A percentile compares a stretch with the other conserved stretches of the same genome.
Conservation (phyloP, 1,139 yeast species). For the Candida freyschussii region DNA sequence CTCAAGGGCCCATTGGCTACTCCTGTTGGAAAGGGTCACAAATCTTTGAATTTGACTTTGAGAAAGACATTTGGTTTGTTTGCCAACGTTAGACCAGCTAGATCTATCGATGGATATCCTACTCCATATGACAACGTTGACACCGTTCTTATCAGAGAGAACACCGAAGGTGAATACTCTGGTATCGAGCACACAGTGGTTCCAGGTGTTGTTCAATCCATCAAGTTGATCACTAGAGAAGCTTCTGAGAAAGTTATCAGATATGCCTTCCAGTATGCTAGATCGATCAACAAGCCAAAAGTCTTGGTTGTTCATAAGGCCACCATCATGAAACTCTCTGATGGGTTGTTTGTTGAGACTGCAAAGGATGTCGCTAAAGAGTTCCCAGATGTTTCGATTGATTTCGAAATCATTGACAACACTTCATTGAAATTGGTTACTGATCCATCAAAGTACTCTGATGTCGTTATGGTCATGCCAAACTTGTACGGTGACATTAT, state of each 20-base stretch:
- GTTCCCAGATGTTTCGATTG: conserved; percentile 83
- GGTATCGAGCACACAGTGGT: conserved; percentile 98
- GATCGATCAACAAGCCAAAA: conserved; percentile 81
- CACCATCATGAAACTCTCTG: conserved; percentile 95
- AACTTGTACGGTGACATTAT: conserved; percentile 98
- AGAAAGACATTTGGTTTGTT: conserved; percentile 95
- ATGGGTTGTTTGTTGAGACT: conserved; percentile 90
- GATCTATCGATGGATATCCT: conserved; percentile 86
- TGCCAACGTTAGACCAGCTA: conserved; percentile 97
- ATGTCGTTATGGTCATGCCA: conserved; percentile 97
- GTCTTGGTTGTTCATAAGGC: conserved; percentile 97
- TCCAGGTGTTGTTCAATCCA: conserved; percentile 98
- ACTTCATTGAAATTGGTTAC: conserved; percentile 87
- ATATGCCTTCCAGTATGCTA: conserved; percentile 96
- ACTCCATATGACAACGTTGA: conserved; percentile 94
- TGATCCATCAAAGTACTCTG: conserved; percentile 78
- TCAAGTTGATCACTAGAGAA: conserved; percentile 91
- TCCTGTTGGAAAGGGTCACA: conserved; percentile 98
- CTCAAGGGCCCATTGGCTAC: conserved; percentile 97
- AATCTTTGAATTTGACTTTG: conserved; percentile 92
- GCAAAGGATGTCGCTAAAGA: conserved; percentile 87
- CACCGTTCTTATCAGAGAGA: conserved; percentile 95
- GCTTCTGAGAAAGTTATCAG: conserved; percentile 96
- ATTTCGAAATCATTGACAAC: conserved; percentile 89
- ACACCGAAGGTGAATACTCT: conserved; percentile 99